These are phyloP conservation scores for Hemerocallis citrina DNA, from an alignment of 106 monocot species.

Conservation along the genomic window DNA sequence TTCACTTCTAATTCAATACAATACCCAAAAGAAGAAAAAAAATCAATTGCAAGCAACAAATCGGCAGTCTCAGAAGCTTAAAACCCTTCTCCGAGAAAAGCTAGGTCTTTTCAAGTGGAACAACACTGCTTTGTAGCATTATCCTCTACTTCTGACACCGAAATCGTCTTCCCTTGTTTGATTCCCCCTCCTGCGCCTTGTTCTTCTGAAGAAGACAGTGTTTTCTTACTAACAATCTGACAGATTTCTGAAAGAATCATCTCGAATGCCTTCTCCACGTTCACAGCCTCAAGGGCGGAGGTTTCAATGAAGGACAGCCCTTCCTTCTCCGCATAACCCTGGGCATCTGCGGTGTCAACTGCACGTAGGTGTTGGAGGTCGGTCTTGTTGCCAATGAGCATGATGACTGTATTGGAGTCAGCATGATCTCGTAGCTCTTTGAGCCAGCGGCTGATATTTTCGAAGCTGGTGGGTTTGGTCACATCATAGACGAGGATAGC, in stretches of 20 bases:
- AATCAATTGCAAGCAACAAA: too few species aligned
- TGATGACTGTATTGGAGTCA: constrained; percentile 41
- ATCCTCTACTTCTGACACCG: constrained; percentile 14
- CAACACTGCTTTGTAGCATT: constrained; percentile 18
- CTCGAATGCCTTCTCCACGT: constrained; percentile 45
- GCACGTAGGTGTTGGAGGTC: constrained; percentile 41
- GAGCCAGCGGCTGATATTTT: constrained; percentile 44
- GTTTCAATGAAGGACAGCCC: constrained; percentile 47
- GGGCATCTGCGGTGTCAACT: constrained; percentile 31
- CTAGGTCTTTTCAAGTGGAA: constrained; percentile 23
- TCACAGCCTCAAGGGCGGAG: constrained; percentile 40
- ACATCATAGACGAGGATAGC: constrained; percentile 41
- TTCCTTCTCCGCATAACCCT: constrained; percentile 34
- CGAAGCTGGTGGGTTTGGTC: constrained; percentile 45
- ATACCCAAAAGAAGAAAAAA: too few species aligned
- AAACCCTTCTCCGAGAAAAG: too few species aligned
- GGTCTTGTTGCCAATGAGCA: constrained; percentile 51
- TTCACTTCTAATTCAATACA: too few species aligned
- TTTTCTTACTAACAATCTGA: constrained; percentile 45
- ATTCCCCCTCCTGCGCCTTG: constrained; percentile 9
- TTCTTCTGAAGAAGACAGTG: constrained; percentile 13
- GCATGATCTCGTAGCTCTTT: constrained; percentile 50
- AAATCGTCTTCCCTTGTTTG: constrained; percentile 34
- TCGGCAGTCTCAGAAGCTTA: too few species aligned
- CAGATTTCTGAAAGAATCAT: constrained; percentile 41